Evolutionary conservation across 2,329 filamentous ascomycete genomes (phyloP).

Genomic region (Fusarium bulbicola): DNA sequence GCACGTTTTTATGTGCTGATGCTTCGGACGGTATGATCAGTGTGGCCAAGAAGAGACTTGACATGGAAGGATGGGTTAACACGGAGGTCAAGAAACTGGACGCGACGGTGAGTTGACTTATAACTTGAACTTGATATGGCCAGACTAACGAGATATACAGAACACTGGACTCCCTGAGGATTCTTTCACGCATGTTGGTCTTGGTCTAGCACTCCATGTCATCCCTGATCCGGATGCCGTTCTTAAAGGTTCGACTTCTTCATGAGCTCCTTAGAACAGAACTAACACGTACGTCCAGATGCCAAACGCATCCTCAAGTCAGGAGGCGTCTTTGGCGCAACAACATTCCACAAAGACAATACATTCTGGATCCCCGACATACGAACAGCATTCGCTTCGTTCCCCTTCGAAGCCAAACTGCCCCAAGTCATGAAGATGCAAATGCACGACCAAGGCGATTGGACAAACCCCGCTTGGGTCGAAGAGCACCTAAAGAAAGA

Average conservation of each 20-base stretch:
- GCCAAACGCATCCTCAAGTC: constrained; percentile 51
- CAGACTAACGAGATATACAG: constrained; percentile 36
- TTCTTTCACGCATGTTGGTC: constrained; percentile 55
- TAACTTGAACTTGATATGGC: accelerated
- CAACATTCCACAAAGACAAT: constrained; percentile 49
- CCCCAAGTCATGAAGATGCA: constrained; percentile 50
- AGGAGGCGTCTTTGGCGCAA: constrained; percentile 50
- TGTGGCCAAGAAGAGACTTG: constrained; percentile 50
- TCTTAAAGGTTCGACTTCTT: constrained; percentile 37
- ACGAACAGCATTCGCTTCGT: constrained; percentile 49
- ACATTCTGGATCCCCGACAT: constrained; percentile 52
- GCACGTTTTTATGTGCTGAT: constrained; percentile 61
- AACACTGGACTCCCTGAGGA: constrained; percentile 51
- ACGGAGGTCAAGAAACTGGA: constrained; percentile 55
- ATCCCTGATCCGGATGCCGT: constrained; percentile 53
- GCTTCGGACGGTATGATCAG: constrained; percentile 54
- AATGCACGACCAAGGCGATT: constrained; percentile 50
- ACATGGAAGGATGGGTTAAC: constrained; percentile 56
- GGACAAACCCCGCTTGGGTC: constrained; percentile 53
- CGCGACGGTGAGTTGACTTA: constrained; percentile 52
- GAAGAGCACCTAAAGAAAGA: constrained; percentile 46
- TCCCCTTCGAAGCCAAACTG: constrained; percentile 53
- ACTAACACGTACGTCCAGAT: constrained; percentile 37
- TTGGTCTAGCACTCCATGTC: constrained; percentile 58
- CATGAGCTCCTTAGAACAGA: not conserved